Percentiles rank a stretch among this genome's conserved stretches.
phyloP scores from a whole-genome alignment of 768 basidiomycete species.

The Mycena galericulata region DNA sequence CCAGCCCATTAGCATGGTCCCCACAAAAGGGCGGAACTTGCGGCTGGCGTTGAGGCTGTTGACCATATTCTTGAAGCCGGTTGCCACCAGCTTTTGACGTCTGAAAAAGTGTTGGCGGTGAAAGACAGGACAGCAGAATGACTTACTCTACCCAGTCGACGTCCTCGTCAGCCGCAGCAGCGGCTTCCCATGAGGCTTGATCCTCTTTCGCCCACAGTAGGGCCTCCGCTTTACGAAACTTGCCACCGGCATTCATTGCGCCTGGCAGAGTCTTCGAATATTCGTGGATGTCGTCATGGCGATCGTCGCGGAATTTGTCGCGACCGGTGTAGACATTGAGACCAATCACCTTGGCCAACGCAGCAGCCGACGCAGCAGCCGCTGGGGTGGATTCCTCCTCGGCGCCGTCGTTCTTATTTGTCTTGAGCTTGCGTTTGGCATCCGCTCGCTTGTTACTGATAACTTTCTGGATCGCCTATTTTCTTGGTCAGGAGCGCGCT shows the following conservation, averaged over 20 bases:
- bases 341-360: conserved; percentile 7
- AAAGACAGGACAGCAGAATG: background rate
- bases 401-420: background rate
- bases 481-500: background rate
- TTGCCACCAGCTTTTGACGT: conserved; percentile 17
- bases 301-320: conserved; percentile 22
- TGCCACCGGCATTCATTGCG: conserved; percentile 22
- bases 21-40: conserved; percentile 22
- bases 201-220: conserved; percentile 18
- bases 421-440: background rate
- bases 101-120: conserved; percentile 6
- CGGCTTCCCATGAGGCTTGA: conserved; percentile 10
- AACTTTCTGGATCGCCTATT: conserved; percentile 29
- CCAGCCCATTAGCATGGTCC: conserved; percentile 13
- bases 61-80: conserved; percentile 16
- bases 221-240: conserved; percentile 14
- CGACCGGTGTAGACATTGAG: conserved; percentile 11
- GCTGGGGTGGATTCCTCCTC: background rate
- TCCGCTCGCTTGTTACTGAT: conserved; percentile 25
- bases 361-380: background rate
- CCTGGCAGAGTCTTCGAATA: conserved; percentile 4
- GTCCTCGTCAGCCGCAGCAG: background rate
- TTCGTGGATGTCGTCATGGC: conserved; percentile 3
- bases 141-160: conserved; percentile 28
- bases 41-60: conserved; percentile 7